Percentiles rank a stretch among this genome's conserved stretches.
Conservation (phyloP, 441 rosid species). For the Kokia cookei region DNA sequence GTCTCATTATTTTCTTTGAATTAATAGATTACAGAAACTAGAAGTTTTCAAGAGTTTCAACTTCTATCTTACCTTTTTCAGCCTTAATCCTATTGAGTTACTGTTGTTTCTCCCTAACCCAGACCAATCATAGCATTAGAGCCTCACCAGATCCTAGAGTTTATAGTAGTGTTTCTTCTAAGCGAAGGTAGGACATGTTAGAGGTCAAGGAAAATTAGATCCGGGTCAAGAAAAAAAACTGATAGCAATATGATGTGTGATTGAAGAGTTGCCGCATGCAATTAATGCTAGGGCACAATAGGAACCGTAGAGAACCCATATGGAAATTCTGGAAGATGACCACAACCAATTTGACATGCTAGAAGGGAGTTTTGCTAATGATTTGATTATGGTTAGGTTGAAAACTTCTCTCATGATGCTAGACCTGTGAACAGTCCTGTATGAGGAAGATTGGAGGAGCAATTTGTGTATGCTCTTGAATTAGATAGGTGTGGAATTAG, state of each 20-base stretch:
- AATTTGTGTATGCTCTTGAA: too few species aligned
- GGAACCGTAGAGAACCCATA: not conserved
- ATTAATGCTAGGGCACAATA: not conserved
- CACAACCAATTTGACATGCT: too few species aligned
- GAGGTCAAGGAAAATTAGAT: not conserved
- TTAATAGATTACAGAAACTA: not conserved
- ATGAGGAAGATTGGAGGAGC: too few species aligned
- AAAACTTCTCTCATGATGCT: too few species aligned
- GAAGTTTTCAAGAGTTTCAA: not conserved
- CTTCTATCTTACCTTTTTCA: not conserved
- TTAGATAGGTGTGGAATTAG: too few species aligned
- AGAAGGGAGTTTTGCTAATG: too few species aligned
- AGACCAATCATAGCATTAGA: not conserved
- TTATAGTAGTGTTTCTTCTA: not conserved
- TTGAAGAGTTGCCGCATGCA: not conserved
- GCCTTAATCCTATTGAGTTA: not conserved
- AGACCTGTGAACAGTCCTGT: too few species aligned
- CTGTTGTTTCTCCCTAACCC: not conserved
- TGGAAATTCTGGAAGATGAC: not conserved
- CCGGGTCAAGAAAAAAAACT: not conserved
- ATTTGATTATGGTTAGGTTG: too few species aligned
- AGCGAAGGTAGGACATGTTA: not conserved
- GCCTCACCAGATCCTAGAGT: not conserved
- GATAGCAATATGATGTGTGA: not conserved
- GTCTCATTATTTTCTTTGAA: not conserved